Base-by-base conservation (phyloP, 768 basidiomycete genomes). In the Lactarius akahatsu region DNA sequence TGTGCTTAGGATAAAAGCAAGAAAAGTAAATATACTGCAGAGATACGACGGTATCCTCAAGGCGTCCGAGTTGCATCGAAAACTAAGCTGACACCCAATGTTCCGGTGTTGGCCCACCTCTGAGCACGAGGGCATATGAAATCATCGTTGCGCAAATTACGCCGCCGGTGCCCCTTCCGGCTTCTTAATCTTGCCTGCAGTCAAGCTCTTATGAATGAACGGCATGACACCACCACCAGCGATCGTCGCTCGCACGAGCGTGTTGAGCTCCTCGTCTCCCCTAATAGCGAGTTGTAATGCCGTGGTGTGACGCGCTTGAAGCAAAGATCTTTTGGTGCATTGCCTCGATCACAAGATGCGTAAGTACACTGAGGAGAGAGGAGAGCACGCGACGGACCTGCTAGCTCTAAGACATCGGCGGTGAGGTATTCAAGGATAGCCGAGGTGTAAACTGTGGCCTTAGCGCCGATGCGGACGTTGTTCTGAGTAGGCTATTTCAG, bases 61-160 rank as follows among this genome's bases (percentile, higher is more conserved):
- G 30, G 30, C 28, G 28, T 36, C 13, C 11, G 3, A 38, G 2
- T 11, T 3, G 36, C 36, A 6, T 30, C 30, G 30, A 30, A 30
- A 30, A 30, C 30, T 5, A 30, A 30, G 30, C 11, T 4, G 36
- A 38, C 13, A 16, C 40, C 13, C 16, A 40, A 40, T 40, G 40
- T 40, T 5, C 96, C 92, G 8, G 10, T 8, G n/a, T 47, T 47
- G 4, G n/a, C 11, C n/a, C n/a, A 4, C 45, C n/a, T 13, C 10
- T 4, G 3, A 47, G 10, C n/a, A 47, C n/a, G 30, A 30, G 30
- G 30, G 30, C 30, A 30, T 4, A 4, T 30, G 3, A 30, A 30
- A 30, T 30, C 30, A 30, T 30, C 30, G 30, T 30, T 30, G 34
- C 34, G 34, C 10, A 34, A 8, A 47, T 47, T 23, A 11, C 10